Base-by-base conservation (phyloP, 2,329 filamentous ascomycete species). In the Byssoonygena ceratinophila region DNA sequence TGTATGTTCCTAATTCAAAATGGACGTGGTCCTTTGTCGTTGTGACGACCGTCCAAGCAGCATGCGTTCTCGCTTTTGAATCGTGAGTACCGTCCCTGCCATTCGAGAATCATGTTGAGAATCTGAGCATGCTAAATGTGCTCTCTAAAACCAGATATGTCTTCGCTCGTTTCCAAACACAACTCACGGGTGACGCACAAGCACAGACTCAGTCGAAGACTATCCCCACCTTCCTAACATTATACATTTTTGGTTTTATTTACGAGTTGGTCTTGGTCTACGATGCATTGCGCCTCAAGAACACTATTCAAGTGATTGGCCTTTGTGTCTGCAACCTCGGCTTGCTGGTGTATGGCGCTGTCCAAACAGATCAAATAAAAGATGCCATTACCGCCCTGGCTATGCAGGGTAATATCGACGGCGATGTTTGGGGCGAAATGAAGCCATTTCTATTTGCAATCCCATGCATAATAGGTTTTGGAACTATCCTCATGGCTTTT, bases 261-360 rank as follows among this genome's bases (percentile, higher is more conserved):
- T 98, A 97, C 72, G 83, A 95, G 65, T 73, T 97, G 29, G 74
- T 94, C 25, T 76, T 98, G 50, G 86, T 92, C 11, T 97, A 89
- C 78, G 92, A 98, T 74, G 92, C 91, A 14, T 76, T 98, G 54
- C 83, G 89, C 57, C 76, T 91, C 65, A 96, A 96, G 71, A 98
- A 98, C 72, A 98, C 92, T 9, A 98, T 98, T 75, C 92, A 98
- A 69, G 79, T 97, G 66, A 97, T 98, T 61, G 92, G 92, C 41
- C 78, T 98, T 27, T 95, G 91, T 71, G 74, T 94, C 54, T 92
- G 92, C 72, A 97, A 98, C 69, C 70, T 92, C 29, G 91, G 88
- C 37, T 81, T 98, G 60, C 78, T 97, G 64, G 82, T 97, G 57
- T 98, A 98, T 66, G 89, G 91, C 2, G 83, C 86, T 29, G 88